Percentiles rank a stretch among this genome's conserved stretches.
phyloP scores from a whole-genome alignment of 2,329 filamentous ascomycete genomes.

The Bipolaris victoriae region DNA sequence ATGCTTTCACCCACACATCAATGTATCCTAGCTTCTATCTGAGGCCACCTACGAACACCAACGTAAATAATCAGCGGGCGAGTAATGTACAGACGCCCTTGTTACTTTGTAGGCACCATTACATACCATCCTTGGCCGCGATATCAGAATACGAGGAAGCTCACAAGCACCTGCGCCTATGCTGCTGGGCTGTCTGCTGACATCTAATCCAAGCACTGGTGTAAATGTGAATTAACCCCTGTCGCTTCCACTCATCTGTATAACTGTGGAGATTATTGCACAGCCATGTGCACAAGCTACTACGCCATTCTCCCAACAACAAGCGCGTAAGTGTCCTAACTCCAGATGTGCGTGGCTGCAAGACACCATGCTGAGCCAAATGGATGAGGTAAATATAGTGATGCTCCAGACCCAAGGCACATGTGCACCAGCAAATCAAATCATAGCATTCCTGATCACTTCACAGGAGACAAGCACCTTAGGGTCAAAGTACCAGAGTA shows the following conservation, averaged over 20 bases:
- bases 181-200: background rate
- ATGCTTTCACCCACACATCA: background rate
- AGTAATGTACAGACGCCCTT: too few relatives aligned
- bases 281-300: background rate
- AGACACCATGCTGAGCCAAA: too few relatives aligned
- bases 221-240: background rate
- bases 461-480: background rate
- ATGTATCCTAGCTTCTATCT: background rate
- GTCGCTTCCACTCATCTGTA: background rate
- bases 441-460: background rate
- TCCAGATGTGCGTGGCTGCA: background rate
- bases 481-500: background rate
- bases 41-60: too few relatives aligned
- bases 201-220: background rate
- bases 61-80: too few relatives aligned
- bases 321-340: background rate
- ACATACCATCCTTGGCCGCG: background rate
- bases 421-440: background rate
- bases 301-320: too few relatives aligned
- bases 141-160: background rate
- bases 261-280: background rate
- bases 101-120: background rate
- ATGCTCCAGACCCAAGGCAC: background rate
- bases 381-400: background rate
- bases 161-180: background rate